Base-by-base conservation (phyloP, 2,329 filamentous ascomycete species). In the Aureobasidium zeae region DNA sequence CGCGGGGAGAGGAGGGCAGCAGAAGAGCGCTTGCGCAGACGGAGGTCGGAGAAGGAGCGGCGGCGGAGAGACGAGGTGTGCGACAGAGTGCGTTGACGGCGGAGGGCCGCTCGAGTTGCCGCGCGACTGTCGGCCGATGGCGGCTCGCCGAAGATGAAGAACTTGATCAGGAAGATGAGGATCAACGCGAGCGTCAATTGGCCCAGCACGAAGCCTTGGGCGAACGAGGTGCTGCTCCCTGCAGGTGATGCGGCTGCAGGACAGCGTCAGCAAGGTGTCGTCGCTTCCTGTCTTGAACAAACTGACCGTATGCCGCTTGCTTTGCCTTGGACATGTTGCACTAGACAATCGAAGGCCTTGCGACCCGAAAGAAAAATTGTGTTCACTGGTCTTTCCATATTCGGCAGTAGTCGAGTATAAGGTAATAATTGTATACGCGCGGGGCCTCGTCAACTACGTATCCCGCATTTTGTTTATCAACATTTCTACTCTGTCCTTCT, bases 61-160 rank as follows among this genome's bases (percentile, higher is more conserved):
- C 67, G 62, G 30, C 63, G 63, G 19, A 61, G 50, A 3, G 55
- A 52, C 9, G 46, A 57, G 49, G 63, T 61, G 64, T 94, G 86
- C 17, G 82, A 79, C 44, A 87, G 70, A 2, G 83, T 84, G 51
- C 82, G 73, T 41, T 81, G 78, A 47, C 81, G 77, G 19, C 85
- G 77, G 53, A 86, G 80, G 9, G 81, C 81, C 46, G 83, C 85
- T 52, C 83, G 78, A 31, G 83, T 69, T 6, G 85, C 73, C 10
- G 86, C 85, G 15, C 83, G 85, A 44, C 82, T 79, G 51, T 94
- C 87, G 49, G 86, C 74, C 1, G 84, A 86, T 1, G 87, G 86
- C 4, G 86, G 79, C 59, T 96, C 91, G 55, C 91, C 91, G 60
- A 98, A 96, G 59, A 98, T 96, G 75, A 98, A 98, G 76, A 95